phyloP scores from a whole-genome alignment of 768 basidiomycete genomes.

The Trametes maxima region DNA sequence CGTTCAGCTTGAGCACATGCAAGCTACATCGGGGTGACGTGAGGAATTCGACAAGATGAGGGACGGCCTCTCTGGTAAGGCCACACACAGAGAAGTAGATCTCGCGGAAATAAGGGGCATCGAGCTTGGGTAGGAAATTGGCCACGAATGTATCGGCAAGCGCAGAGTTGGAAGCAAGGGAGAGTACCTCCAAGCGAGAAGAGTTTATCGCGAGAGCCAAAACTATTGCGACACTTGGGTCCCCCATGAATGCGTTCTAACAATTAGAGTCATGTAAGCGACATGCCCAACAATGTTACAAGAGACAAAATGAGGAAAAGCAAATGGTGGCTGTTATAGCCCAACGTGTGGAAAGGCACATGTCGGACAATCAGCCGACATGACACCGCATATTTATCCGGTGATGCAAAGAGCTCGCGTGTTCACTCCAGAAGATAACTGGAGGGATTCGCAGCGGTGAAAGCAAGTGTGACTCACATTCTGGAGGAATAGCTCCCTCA shows the following conservation, averaged over 20 bases:
- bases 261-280: no score
- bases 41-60: conserved; percentile 51
- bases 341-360: no score
- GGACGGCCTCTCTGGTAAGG: conserved; percentile 33
- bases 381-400: no score
- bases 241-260: conserved; percentile 45
- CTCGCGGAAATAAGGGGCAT: conserved; percentile 51
- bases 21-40: conserved; percentile 53
- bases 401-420: no score
- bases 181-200: conserved; percentile 53
- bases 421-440: not conserved
- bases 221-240: conserved; percentile 37
- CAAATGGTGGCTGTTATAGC: no score
- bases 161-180: conserved; percentile 49
- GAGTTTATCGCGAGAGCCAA: conserved; percentile 56
- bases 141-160: conserved; percentile 55
- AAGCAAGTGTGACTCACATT: conserved; percentile 45
- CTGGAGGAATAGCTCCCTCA: conserved; percentile 57
- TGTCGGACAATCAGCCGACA: no score
- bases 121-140: conserved; percentile 51
- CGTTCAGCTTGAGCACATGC: conserved; percentile 53
- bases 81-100: conserved; percentile 53
- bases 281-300: no score
- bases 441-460: not conserved
- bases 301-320: no score